Base-by-base conservation (phyloP, 23 red algal species). In the Gracilariopsis chorda region DNA sequence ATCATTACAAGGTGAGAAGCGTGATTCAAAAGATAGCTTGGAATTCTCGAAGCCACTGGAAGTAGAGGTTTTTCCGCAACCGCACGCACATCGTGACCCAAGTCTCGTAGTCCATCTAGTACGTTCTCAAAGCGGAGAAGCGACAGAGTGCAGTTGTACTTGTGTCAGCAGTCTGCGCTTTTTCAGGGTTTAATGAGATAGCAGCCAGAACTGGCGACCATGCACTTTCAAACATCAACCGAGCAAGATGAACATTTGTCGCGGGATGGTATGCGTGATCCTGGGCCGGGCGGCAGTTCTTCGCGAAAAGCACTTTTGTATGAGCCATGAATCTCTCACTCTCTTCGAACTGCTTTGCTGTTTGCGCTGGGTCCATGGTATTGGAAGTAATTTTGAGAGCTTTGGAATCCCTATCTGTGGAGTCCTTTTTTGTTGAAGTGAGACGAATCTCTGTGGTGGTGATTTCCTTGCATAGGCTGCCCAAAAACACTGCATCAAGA, bases 221-320 rank as follows among this genome's bases (percentile, higher is more conserved):
- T 25, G 68, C 79, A 37, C 69, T 61, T 28, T 95, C 88, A 87
- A 98, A 94, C 95, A 98, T 98, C 23, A 98, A 76, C 14, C 92
- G 86, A 2, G 87, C 95, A 51, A 90, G 95, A 27, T 85, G 51
- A 4, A 94, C 72, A 63, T 98, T 94, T 32, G 78, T 91, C 7
- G 95, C 95, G 4, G 92, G 71, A 63, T 82, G 92, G 73, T 98
- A 98, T 2, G 76, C 77, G 56, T 98, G 90, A 58, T 77, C 68
- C 65, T 89, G 37, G 2, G 64, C 55, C 41, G 53, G 64, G 34
- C 73, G 62, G 12, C 86, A 74, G 20, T 91, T 84, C 19, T 59
- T 67, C 10, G 88, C 79, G 62, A 94, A 98, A 28, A 87, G 78
- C 25, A 79, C 51, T 30, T 87, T 79, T 36, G 92, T 87, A 47